Percentiles rank a stretch among this genome's conserved stretches.
Evolutionary conservation across 2,329 filamentous ascomycete species (phyloP).

Genomic region (Ceratocystis diversiconidia): DNA sequence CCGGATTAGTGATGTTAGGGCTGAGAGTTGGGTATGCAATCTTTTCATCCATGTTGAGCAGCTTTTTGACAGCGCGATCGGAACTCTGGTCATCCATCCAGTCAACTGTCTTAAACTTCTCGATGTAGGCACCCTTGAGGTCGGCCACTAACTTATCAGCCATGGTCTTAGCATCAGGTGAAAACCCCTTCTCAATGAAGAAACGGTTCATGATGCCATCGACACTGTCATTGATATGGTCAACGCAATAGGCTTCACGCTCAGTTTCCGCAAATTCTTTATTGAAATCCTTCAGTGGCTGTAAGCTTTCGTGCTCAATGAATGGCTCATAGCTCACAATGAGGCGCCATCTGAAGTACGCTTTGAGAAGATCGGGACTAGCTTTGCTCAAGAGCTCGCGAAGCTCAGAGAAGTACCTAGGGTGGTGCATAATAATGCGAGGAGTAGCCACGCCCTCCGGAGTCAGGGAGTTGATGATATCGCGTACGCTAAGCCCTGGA

Average conservation of each 20-base stretch:
- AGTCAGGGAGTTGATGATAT: slow-evolving; percentile 37
- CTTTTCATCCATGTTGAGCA: slow-evolving; percentile 54
- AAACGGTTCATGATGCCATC: slow-evolving; percentile 59
- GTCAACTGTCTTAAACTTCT: slow-evolving; percentile 40
- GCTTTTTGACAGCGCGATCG: slow-evolving; percentile 46
- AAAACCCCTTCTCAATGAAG: slow-evolving; percentile 55
- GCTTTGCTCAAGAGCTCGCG: slow-evolving; percentile 41
- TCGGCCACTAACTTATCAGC: slow-evolving; percentile 58
- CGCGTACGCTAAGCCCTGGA: slow-evolving; percentile 42
- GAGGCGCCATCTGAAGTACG: slow-evolving; percentile 50
- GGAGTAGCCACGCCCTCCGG: slow-evolving; percentile 24
- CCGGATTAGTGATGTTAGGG: slow-evolving; percentile 46
- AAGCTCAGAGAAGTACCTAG: slow-evolving; percentile 45
- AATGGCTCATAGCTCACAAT: slow-evolving; percentile 38
- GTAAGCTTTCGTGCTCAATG: slow-evolving; percentile 45
- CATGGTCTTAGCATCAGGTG: slow-evolving; percentile 49
- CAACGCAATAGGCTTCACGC: slow-evolving; percentile 52
- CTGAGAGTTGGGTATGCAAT: slow-evolving; percentile 52
- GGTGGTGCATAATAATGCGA: slow-evolving; percentile 44
- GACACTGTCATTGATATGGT: slow-evolving; percentile 41
- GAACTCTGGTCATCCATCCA: slow-evolving; percentile 54
- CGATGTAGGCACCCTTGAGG: slow-evolving; percentile 51
- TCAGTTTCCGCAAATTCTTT: slow-evolving; percentile 46
- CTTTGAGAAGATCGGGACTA: slow-evolving; percentile 40
- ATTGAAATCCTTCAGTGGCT: slow-evolving; percentile 45